phyloP scores from a whole-genome alignment of 2,329 filamentous ascomycete species.

The Aspergillus quadricinctus region DNA sequence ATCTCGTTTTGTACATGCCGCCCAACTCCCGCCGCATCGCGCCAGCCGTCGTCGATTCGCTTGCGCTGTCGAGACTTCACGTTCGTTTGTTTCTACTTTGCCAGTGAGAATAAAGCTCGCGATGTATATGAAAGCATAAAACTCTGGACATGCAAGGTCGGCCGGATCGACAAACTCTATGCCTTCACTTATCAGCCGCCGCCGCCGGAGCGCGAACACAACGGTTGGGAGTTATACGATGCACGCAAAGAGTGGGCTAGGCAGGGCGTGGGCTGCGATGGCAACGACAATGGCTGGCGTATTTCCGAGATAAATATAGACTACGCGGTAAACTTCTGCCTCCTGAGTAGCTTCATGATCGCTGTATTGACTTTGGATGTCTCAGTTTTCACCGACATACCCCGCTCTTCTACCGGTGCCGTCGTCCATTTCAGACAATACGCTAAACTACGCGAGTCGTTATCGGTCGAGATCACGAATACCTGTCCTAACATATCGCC shows the following conservation, averaged over 20 bases:
- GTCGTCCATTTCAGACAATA: conserved; percentile 89
- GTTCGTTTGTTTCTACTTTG: conserved; percentile 87
- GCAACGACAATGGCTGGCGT: conserved; percentile 73
- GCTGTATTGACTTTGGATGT: conserved; percentile 2
- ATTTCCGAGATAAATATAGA: conserved; percentile 86
- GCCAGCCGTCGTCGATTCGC: conserved; percentile 74
- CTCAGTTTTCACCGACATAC: conserved; percentile 82
- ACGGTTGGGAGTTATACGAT: conserved; percentile 84
- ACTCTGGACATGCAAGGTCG: conserved; percentile 72
- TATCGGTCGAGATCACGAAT: conserved; percentile 88
- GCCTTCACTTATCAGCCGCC: conserved; percentile 81
- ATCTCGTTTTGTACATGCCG: conserved; percentile 76
- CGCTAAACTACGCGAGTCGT: conserved; percentile 83
- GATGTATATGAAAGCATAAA: conserved; percentile 87
- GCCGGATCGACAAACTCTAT: conserved; percentile 81
- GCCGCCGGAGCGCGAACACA: conserved; percentile 65
- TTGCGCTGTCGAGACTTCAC: conserved; percentile 90
- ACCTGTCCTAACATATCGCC: conserved; percentile 87
- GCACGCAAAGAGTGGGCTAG: conserved; percentile 78
- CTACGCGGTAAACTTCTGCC: conserved; percentile 55
- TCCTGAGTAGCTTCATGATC: background rate
- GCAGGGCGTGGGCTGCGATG: conserved; percentile 80
- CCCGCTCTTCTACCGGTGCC: conserved; percentile 81
- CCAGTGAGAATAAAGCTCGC: conserved; percentile 66
- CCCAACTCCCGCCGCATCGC: conserved; percentile 64